A percentile compares a stretch with the other conserved stretches of the same genome.
Conservation (phyloP, 1,139 yeast species). For the Candida sojae region DNA sequence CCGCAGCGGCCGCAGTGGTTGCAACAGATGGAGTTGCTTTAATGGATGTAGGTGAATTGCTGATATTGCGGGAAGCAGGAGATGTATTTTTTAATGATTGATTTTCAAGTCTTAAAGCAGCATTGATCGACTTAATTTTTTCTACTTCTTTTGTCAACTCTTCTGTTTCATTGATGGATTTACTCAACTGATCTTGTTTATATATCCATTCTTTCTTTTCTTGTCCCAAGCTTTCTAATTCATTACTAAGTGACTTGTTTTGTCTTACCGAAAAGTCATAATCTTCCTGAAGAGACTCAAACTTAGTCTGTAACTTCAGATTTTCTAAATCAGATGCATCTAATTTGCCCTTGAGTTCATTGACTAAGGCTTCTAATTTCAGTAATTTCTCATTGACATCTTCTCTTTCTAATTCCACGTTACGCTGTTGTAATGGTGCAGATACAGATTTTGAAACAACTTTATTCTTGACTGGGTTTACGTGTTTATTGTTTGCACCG, state of each 20-base stretch:
- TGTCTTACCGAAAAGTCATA: slow-evolving; percentile 23
- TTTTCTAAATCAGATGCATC: slow-evolving; percentile 16
- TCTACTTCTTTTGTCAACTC: slow-evolving; percentile 25
- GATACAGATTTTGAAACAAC: neutral
- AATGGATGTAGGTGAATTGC: slow-evolving; percentile 4
- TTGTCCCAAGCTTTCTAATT: slow-evolving; percentile 22
- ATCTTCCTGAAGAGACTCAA: slow-evolving; percentile 24
- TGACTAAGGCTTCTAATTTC: slow-evolving; percentile 16
- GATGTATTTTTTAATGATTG: slow-evolving; percentile 33
- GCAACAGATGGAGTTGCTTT: slow-evolving; percentile 9
- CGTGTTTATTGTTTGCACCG: neutral
- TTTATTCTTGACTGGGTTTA: neutral
- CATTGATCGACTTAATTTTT: slow-evolving; percentile 29
- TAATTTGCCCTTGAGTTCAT: slow-evolving; percentile 15
- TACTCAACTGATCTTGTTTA: slow-evolving; percentile 11
- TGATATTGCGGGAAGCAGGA: slow-evolving; percentile 7
- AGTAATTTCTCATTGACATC: slow-evolving; percentile 10
- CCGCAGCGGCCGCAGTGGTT: neutral
- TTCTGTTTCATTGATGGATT: slow-evolving; percentile 11
- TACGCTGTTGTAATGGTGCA: neutral
- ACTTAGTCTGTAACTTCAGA: slow-evolving; percentile 19
- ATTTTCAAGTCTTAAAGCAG: slow-evolving; percentile 42
- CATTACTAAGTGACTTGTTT: slow-evolving; percentile 24
- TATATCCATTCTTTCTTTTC: slow-evolving; percentile 16
- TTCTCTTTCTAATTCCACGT: neutral